Percentiles rank a stretch among this genome's conserved stretches.
These are phyloP conservation scores for Cladosporium sp. DNA, from an alignment of 2,329 filamentous ascomycete species.

Conservation along the genomic window DNA sequence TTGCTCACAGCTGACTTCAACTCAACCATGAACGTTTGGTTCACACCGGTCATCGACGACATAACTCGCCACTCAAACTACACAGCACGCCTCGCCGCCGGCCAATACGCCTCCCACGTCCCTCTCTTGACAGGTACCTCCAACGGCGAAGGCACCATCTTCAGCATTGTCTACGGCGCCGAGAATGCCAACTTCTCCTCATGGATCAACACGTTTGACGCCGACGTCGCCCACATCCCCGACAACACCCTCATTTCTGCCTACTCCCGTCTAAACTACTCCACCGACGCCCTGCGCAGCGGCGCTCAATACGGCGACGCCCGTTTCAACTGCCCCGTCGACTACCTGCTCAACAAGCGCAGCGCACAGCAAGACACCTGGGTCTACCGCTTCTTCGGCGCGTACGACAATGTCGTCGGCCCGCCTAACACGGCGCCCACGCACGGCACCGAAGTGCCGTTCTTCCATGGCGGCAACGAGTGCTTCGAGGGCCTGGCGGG, in stretches of 20 bases:
- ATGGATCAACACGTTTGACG: conserved; percentile 49
- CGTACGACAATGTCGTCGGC: conserved; percentile 23
- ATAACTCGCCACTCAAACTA: conserved; percentile 14
- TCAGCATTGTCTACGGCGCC: conserved; percentile 8
- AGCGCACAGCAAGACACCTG: conserved; percentile 23
- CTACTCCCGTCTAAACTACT: conserved; percentile 42
- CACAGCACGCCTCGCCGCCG: conserved; percentile 10
- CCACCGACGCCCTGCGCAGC: conserved; percentile 43
- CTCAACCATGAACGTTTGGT: conserved; percentile 22
- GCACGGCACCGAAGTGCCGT: conserved; percentile 37
- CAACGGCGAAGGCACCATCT: conserved; percentile 29
- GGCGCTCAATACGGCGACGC: conserved; percentile 47
- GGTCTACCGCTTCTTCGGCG: conserved; percentile 45
- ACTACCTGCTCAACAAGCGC: conserved; percentile 14
- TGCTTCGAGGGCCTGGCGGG: conserved; percentile 14
- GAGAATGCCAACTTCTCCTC: conserved; percentile 35
- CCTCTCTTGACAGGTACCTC: conserved; percentile 32
- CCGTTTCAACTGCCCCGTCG: conserved; percentile 27
- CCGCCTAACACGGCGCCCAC: conserved; percentile 32
- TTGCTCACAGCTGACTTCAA: conserved; percentile 39
- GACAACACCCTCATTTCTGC: conserved; percentile 36
- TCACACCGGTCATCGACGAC: conserved; percentile 11
- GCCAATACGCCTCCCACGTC: conserved; percentile 15
- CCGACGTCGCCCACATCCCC: conserved; percentile 43
- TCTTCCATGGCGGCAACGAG: conserved; percentile 28